These are phyloP conservation scores for Tardiomyces depauwii DNA, from an alignment of 1,139 yeast species.

Conservation along the genomic window DNA sequence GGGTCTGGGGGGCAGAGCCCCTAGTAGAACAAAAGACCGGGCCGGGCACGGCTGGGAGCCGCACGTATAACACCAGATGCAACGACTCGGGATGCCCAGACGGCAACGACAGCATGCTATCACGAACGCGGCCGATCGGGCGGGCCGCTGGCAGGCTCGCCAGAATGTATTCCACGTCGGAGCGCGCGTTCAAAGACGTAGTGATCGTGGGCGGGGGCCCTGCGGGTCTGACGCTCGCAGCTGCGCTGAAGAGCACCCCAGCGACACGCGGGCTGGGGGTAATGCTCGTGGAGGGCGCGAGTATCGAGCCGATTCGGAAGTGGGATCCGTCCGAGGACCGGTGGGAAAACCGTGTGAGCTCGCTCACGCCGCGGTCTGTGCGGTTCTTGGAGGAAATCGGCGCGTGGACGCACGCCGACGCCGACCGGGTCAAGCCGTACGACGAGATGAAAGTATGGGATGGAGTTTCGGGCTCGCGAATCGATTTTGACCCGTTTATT, in stretches of 20 bases:
- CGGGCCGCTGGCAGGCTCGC: no score
- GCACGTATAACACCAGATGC: no score
- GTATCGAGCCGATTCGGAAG: slow-evolving; percentile 40
- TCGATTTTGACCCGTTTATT: slow-evolving; percentile 54
- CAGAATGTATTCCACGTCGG: no score
- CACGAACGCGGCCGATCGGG: no score
- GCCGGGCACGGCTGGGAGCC: no score
- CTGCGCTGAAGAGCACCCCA: slow-evolving; percentile 63
- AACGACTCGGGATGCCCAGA: no score
- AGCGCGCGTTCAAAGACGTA: slow-evolving; percentile 37
- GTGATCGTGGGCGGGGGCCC: slow-evolving; percentile 97
- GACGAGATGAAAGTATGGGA: slow-evolving; percentile 82
- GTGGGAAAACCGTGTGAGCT: slow-evolving; percentile 73
- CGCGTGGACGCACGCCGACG: slow-evolving; percentile 59
- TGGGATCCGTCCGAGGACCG: slow-evolving; percentile 45
- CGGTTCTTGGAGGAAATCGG: slow-evolving; percentile 58
- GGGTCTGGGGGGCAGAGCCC: no score
- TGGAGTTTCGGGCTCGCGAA: slow-evolving; percentile 57
- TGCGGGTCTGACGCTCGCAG: slow-evolving; percentile 80
- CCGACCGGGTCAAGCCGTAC: slow-evolving; percentile 65
- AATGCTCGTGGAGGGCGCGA: slow-evolving; percentile 63
- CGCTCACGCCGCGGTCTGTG: slow-evolving; percentile 74
- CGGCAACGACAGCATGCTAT: no score
- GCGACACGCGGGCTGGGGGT: slow-evolving; percentile 49
- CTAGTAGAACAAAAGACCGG: no score